Evolutionary conservation across 2,329 filamentous ascomycete species (phyloP), one percentile per base, ranked within the genome.

Genomic region (Diaporthe aspalathi): DNA sequence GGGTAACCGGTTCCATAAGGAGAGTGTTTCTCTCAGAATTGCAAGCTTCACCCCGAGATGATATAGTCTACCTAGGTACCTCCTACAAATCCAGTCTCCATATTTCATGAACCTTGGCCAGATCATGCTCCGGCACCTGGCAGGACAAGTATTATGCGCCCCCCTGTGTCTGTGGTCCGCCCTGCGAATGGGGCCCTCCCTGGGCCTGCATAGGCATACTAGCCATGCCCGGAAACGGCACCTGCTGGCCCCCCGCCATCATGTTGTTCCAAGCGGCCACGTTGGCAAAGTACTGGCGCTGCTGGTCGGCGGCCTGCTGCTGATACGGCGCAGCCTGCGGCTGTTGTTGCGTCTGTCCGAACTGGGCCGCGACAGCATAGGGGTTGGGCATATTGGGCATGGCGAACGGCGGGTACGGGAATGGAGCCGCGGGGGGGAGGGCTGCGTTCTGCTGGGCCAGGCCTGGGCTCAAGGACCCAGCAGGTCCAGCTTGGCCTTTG

Each of bases 251-350:
- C 11, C 32, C 32, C 2, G 53, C 2, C n/a, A 56, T 9, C 53
- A 56, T 56, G 5, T 38, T 56, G 7, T 56, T 56, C 53, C 53
- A 56, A 24, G 32, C 53, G n/a, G 53, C 53, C 53, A 56, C 38
- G 14, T 16, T 56, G n/a, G 22, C 52, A 20, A 56, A 17, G 1
- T 9, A 40, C 27, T 56, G 53, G 20, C 53, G 53, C 16, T 56
- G 53, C 3, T 56, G 53, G 2, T 56, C 32, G 0, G 53, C 53
- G 1, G 11, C 14, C 1, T 38, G 32, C 1, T 38, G 32, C 53
- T 56, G 53, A 32, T 56, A 56, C 2, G 53, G 20, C 20, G 53
- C 16, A 2, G 53, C 32, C 16, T 38, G 53, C 32, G 53, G 32
- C 32, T 56, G 53, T 11, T 56, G 53, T 11, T 56, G 53, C 1